Percentiles rank a stretch among this genome's conserved stretches.
These are phyloP conservation scores for Fusarium drepaniforme DNA, from an alignment of 2,329 filamentous ascomycete species.

Conservation along the genomic window DNA sequence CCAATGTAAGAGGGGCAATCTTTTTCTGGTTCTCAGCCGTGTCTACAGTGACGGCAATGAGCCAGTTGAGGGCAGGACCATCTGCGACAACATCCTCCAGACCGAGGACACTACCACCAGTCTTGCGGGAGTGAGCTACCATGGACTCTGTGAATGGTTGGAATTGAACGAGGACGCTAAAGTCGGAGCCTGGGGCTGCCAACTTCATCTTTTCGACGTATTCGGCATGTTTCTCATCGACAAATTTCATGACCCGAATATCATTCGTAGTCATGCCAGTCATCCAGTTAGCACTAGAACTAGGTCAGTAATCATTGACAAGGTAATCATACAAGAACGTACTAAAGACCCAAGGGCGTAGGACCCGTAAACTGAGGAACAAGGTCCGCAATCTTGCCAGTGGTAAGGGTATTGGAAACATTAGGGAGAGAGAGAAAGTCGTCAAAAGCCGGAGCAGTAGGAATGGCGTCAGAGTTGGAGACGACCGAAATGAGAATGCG, in stretches of 20 bases:
- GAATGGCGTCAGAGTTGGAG: constrained; percentile 44
- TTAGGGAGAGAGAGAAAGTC: constrained; percentile 35
- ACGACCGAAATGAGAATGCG: constrained; percentile 38
- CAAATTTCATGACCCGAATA: constrained; percentile 46
- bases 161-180: constrained; percentile 47
- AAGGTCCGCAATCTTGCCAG: constrained; percentile 43
- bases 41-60: constrained; percentile 54
- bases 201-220: constrained; percentile 45
- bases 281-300: constrained; percentile 47
- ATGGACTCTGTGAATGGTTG: constrained; percentile 49
- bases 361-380: constrained; percentile 49
- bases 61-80: constrained; percentile 52
- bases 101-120: constrained; percentile 49
- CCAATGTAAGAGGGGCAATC: constrained; percentile 45
- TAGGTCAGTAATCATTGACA: background rate
- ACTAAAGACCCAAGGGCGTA: constrained; percentile 47
- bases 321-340: background rate
- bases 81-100: constrained; percentile 50
- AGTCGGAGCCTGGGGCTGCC: constrained; percentile 39
- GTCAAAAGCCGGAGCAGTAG: constrained; percentile 40
- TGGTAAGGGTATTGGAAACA: constrained; percentile 37
- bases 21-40: constrained; percentile 50
- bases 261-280: constrained; percentile 46
- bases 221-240: constrained; percentile 46
- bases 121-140: constrained; percentile 34